Evolutionary conservation across 2,329 filamentous ascomycete genomes (phyloP).

Genomic region (Ceratocystis destructans): DNA sequence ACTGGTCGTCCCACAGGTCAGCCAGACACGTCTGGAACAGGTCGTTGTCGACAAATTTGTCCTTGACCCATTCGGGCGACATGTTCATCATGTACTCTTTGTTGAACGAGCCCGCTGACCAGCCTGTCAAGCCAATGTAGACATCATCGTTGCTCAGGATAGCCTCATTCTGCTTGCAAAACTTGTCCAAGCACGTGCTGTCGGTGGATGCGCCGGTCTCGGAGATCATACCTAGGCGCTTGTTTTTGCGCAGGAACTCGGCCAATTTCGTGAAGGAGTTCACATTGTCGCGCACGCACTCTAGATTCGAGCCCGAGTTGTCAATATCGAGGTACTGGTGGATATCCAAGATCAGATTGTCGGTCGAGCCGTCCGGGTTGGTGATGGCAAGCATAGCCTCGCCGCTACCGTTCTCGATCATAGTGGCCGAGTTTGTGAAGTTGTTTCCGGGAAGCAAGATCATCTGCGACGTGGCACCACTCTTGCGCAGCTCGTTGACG

Average conservation of each 20-base stretch:
- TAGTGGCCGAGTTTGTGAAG: constrained; percentile 38
- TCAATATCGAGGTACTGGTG: constrained; percentile 49
- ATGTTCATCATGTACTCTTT: constrained; percentile 31
- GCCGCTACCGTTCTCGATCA: constrained; percentile 37
- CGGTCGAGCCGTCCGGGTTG: constrained; percentile 45
- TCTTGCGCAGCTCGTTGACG: constrained; percentile 50
- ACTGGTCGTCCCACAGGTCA: constrained; percentile 17
- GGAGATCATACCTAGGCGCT: constrained; percentile 33
- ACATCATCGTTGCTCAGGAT: constrained; percentile 36
- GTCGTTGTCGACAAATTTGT: constrained; percentile 17
- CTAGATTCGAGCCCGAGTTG: constrained; percentile 38
- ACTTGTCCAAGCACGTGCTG: constrained; percentile 30
- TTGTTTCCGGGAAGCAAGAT: constrained; percentile 52
- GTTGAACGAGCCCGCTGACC: constrained; percentile 35
- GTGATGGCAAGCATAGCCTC: constrained; percentile 39
- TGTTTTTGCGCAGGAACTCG: constrained; percentile 31
- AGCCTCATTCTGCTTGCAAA: constrained; percentile 35
- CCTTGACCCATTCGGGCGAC: constrained; percentile 28
- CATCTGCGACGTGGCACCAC: constrained; percentile 48
- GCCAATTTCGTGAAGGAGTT: constrained; percentile 35
- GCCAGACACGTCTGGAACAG: constrained; percentile 24
- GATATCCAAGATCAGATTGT: constrained; percentile 44
- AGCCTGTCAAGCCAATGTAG: constrained; percentile 34
- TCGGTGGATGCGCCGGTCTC: constrained; percentile 34
- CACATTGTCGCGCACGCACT: constrained; percentile 42